Base-by-base conservation (phyloP, 371 early-diverging fungal genomes). In the Pancytospora philotis region DNA sequence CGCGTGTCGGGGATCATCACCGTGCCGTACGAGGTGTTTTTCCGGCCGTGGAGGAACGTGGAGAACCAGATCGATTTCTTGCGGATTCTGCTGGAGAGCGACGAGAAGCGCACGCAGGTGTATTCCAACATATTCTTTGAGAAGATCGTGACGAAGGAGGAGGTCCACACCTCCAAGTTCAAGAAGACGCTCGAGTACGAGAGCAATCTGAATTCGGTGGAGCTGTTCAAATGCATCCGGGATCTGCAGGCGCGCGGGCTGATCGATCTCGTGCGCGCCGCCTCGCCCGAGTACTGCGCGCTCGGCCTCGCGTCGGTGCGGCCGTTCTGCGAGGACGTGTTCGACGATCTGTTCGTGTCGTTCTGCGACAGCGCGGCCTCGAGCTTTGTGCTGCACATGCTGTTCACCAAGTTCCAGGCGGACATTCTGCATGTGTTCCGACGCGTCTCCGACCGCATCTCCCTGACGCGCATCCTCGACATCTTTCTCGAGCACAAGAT, bases 11-110 rank as follows among this genome's bases (percentile, higher is more conserved):
- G 70, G 28, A 68, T 50, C 35, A 78, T 56, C 22, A 78, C 75
- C 30, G 72, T 78, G 22, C 78, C 78, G 4, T 78, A 69, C 56
- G 59, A 73, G 49, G 61, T 75, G 37, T 73, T 78, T 39, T 75
- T 78, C 63, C 62, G 52, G 31, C 66, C 35, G 49, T 69, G 70
- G 75, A 68, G 68, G 25, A 73, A 73, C 48, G 25, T 62, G n/a
- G 53, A 10, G 3, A n/a, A 66, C 50, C 71, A 69, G 48, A 59
- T 64, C 25, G 30, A 64, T 32, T 77, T 77, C 70, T 25, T 71
- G 16, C 66, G 57, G 27, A 28, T 62, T 31, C 31, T 74, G 36
- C 69, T 77, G 25, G 63, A 67, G 34, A 59, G 70, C 48, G 68
- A 62, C 36, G 64, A 59, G 25, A 63, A 37, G 22, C 71, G 51